Evolutionary conservation across 192 early-diverging fungal genomes (phyloP).

Genomic region (Backusella psychrophila): DNA sequence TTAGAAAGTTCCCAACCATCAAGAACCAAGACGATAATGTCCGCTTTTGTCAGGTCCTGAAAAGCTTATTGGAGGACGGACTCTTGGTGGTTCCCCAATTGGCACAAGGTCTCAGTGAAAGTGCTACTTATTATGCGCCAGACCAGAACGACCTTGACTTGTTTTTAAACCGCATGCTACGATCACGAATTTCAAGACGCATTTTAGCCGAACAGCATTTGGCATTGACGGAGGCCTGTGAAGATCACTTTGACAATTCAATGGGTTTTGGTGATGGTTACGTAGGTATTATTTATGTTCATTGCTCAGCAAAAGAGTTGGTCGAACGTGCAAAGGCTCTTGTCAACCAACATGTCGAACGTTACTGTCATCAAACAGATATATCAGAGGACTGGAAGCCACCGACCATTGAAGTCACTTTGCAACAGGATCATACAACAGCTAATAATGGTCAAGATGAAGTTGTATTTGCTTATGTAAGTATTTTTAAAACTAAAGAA

Average conservation of each 20-base stretch:
- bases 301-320: constrained; percentile 56
- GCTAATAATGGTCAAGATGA: background rate
- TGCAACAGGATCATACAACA: background rate
- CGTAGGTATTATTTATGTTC: constrained; percentile 70
- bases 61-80: constrained; percentile 73
- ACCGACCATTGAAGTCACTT: background rate
- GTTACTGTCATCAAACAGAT: background rate
- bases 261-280: constrained; percentile 46
- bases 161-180: constrained; percentile 90
- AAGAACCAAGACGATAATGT: constrained; percentile 81
- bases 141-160: constrained; percentile 69
- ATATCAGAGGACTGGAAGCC: background rate
- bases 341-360: constrained; percentile 6
- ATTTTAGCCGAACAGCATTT: constrained; percentile 94
- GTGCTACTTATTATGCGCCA: constrained; percentile 38
- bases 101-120: constrained; percentile 83
- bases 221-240: constrained; percentile 66
- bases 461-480: constrained; percentile 32
- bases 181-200: constrained; percentile 85
- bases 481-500: background rate
- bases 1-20: constrained; percentile 70
- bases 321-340: constrained; percentile 28
- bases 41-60: constrained; percentile 74
- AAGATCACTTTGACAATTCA: constrained; percentile 41
- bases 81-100: constrained; percentile 86